Evolutionary conservation across 495 filamentous ascomycete genomes (phyloP).

Genomic region (Aspergillus kassunensis): DNA sequence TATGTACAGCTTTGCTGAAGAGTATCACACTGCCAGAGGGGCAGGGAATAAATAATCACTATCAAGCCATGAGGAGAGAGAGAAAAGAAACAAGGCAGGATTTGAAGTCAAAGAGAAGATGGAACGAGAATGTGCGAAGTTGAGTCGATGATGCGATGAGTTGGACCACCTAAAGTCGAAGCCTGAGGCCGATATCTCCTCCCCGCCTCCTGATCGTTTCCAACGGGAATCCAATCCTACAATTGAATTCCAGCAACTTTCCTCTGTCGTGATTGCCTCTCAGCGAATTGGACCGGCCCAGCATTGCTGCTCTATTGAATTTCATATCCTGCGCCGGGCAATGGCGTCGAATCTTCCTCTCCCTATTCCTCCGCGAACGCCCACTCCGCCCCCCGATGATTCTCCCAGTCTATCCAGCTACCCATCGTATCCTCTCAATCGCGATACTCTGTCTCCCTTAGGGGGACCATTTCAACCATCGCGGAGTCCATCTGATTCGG

Average conservation of each 20-base stretch:
- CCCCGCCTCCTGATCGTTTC: conserved; percentile 3
- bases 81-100: neutral
- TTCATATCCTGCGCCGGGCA: conserved; percentile 1
- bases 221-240: neutral
- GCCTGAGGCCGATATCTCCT: conserved; percentile 18
- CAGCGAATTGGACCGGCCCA: neutral
- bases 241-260: neutral
- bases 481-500: conserved; percentile 20
- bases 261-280: neutral
- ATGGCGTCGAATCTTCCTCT: conserved; percentile 62
- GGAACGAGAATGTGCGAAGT: no score
- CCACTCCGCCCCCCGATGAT: conserved; percentile 64
- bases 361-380: conserved; percentile 62
- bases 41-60: neutral
- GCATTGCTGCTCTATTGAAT: no score
- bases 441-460: conserved; percentile 61
- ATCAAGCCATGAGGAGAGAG: neutral
- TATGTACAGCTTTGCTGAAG: conserved; percentile 11
- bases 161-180: conserved; percentile 15
- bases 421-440: conserved; percentile 40
- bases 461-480: conserved; percentile 44
- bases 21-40: conserved; percentile 18
- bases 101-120: conserved; percentile 1
- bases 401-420: conserved; percentile 15
- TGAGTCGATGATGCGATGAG: conserved; percentile 41